Base-by-base conservation (phyloP, 2,329 filamentous ascomycete species). In the Sarocladiaceae sp. region DNA sequence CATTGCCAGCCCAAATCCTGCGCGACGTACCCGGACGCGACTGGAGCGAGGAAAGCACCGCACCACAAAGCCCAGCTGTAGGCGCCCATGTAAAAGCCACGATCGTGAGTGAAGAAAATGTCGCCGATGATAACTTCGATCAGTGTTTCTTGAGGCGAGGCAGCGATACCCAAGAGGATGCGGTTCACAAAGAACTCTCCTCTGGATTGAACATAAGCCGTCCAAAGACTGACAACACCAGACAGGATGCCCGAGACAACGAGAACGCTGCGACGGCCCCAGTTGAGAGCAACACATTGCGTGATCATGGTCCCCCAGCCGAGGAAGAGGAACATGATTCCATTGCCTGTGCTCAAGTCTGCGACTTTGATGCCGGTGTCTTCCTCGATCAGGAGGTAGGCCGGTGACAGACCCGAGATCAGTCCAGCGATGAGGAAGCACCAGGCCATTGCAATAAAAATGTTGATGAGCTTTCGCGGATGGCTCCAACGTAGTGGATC, bases 291-390 rank as follows among this genome's bases (percentile, higher is more conserved):
- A 22, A 56, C 23, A n/a, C 46, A 52, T n/a, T 60, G 58, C 6
- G 58, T 58, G 23, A 59, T 53, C n/a, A 60, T 42, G 15, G 57
- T 60, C n/a, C 58, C 58, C 56, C 54, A 59, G 29, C 58, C 59
- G 5, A 60, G 55, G 26, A 60, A 60, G 2, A 60, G 56, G 28
- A 51, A 60, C 26, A 44, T 52, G 8, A 60, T 42, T 10, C 59
- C 59, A 36, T 60, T 60, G 17, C 58, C 58, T 1, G 59, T 60
- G 53, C 58, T 62, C 6, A 62, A 50, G 10, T 62, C 58, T 0
- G 60, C 60, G 18, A 62, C 54, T 1, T 59, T 60, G n/a, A 62
- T 62, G 5, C 59, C 59, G 3, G 60, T 62, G 23, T 60, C 58
- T 6, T 52, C 39, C 29, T 59, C 53, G 28, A 62, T 62, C 39